These are phyloP conservation scores for Smallanthus sonchifolius DNA, from an alignment of 129 eudicot species.

Conservation along the genomic window DNA sequence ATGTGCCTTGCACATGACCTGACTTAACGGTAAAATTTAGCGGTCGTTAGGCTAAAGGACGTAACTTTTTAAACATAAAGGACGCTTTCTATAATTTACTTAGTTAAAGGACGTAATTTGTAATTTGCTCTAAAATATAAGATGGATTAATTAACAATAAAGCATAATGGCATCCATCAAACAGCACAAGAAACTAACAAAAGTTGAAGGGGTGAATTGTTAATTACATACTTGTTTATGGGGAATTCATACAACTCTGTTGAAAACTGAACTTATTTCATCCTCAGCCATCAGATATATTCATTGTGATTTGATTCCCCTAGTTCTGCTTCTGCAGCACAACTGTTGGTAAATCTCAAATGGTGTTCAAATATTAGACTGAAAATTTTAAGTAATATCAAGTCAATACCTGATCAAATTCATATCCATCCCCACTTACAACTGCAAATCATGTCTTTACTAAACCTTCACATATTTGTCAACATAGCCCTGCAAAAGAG, in stretches of 20 bases:
- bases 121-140: too few relatives aligned
- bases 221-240: slow-evolving; percentile 35
- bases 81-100: too few relatives aligned
- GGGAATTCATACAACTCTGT: slow-evolving; percentile 25
- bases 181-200: slow-evolving; percentile 13
- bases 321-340: slow-evolving; percentile 22
- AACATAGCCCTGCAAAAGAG: slow-evolving; percentile 79
- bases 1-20: too few relatives aligned
- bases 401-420: slow-evolving; percentile 1
- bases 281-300: slow-evolving; percentile 16
- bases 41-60: too few relatives aligned
- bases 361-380: background rate
- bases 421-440: background rate
- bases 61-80: too few relatives aligned
- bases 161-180: slow-evolving; percentile 12
- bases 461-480: slow-evolving; percentile 81
- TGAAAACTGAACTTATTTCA: slow-evolving; percentile 9
- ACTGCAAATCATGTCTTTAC: slow-evolving; percentile 6
- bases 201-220: background rate
- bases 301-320: slow-evolving; percentile 10
- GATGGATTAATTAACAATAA: background rate
- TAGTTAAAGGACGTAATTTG: too few relatives aligned
- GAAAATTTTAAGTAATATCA: background rate
- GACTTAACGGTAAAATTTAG: too few relatives aligned
- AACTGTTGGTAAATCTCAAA: slow-evolving; percentile 9